Percentiles rank a stretch among this genome's conserved stretches.
These are phyloP conservation scores for Entomortierella chlamydospora DNA, from an alignment of 192 early-diverging fungal genomes.

Conservation along the genomic window DNA sequence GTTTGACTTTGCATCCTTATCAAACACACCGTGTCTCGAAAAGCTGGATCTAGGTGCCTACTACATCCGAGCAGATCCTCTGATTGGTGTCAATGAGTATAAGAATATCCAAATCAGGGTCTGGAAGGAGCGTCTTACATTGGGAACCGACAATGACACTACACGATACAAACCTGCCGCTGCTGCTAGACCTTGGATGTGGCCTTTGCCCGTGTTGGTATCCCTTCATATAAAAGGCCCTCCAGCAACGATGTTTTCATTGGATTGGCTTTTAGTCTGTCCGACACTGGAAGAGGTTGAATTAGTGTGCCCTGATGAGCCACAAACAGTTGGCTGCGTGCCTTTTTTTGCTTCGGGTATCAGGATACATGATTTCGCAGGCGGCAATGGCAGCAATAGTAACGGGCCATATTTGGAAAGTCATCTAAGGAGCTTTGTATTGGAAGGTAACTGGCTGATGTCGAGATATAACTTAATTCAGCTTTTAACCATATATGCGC, in stretches of 20 bases:
- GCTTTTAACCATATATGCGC: not conserved
- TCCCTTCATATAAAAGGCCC: not conserved
- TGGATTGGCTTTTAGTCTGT: constrained; percentile 18
- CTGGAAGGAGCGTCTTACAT: not conserved
- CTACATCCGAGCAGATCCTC: no score
- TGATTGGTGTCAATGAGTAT: not conserved
- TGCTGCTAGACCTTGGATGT: not conserved
- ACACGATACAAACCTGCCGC: not conserved
- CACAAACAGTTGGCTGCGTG: not conserved
- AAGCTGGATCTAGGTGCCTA: not conserved
- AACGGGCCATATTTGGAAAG: not conserved
- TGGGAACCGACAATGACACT: not conserved
- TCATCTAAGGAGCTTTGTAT: not conserved
- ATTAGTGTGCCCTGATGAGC: not conserved
- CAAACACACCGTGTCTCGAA: not conserved
- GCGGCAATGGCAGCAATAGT: no score
- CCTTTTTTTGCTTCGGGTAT: no score
- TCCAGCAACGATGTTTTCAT: constrained; percentile 8
- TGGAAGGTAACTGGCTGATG: not conserved
- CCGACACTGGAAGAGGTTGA: constrained; percentile 1
- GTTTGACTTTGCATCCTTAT: not conserved
- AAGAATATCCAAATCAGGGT: not conserved
- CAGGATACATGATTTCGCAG: no score
- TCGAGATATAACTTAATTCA: not conserved
- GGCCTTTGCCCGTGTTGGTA: constrained; percentile 12